Base-by-base conservation (phyloP, 345 rosid species). In the Iberis pinnata region DNA sequence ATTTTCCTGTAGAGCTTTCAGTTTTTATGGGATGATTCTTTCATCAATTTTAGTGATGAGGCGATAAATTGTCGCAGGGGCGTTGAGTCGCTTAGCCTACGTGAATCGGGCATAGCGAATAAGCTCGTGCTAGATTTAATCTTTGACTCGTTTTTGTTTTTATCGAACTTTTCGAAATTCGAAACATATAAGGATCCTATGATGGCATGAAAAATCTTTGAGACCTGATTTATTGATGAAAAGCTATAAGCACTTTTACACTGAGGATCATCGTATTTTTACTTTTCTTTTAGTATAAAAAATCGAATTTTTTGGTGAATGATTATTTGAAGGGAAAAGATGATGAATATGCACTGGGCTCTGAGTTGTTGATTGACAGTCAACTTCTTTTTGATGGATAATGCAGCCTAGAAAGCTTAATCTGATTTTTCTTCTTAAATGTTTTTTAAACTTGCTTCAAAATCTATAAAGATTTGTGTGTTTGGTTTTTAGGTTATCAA, bases 311-410 rank as follows among this genome's bases (percentile, higher is more conserved):
- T n/a, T 1, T 29, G 7, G 9, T 3, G 5, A 24, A 39, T 6
- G 8, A 4, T 0, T 9, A 37, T 6, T 20, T 9, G 13, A 53
- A 9, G 12, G 10, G 18, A 11, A 49, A 50, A 66, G 56, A 45
- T 66, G 70, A 66, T 66, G 70, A 66, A 52, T 52, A 66, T 66
- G 70, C 71, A 66, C 71, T 66, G 65, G 71, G 60, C 71, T 66
- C 71, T 66, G 71, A 66, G 65, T 6, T 6, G 60, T 66, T 53
- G 71, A 59, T 66, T 66, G 71, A 66, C 61, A 59, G 1, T 66
- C 60, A 6, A 52, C 60, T 51, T 46, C 60, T 12, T 58, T 54
- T 67, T 67, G 71, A 67, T 67, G 71, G 40, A 67, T 39, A 67
- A 53, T 12, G 71, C 71, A 31, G 71, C 57, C 71, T 67, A 40